phyloP scores from a whole-genome alignment of 768 basidiomycete species.

The Leucosporidium yakuticum region DNA sequence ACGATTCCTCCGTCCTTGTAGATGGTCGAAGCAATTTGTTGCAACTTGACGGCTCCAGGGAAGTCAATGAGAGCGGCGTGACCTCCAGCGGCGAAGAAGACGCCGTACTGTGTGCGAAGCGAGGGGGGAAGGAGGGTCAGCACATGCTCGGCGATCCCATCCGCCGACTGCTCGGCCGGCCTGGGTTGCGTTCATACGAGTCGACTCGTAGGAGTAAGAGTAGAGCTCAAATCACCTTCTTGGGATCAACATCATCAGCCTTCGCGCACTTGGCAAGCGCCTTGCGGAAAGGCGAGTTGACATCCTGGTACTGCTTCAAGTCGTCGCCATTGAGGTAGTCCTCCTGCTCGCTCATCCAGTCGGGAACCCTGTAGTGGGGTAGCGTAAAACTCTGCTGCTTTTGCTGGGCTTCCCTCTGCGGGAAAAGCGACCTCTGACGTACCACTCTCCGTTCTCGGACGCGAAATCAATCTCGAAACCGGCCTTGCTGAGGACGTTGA shows the following conservation, averaged over 20 bases:
- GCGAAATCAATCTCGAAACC: conserved; percentile 4
- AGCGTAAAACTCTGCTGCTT: not conserved
- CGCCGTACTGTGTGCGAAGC: not conserved
- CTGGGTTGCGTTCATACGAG: not conserved
- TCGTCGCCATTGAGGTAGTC: not conserved
- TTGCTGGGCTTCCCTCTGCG: not conserved
- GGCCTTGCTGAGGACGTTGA: not conserved
- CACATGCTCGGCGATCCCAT: no score
- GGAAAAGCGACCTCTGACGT: not conserved
- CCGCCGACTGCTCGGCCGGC: no score
- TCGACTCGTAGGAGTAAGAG: not conserved
- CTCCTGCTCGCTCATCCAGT: not conserved
- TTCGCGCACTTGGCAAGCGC: not conserved
- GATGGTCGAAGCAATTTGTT: not conserved
- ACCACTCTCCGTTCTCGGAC: not conserved
- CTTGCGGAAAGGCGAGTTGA: not conserved
- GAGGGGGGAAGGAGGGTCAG: not conserved
- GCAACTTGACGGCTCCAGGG: not conserved
- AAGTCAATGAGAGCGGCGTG: not conserved
- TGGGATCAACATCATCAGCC: not conserved
- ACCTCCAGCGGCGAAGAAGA: conserved; percentile 1
- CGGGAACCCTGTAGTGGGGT: not conserved
- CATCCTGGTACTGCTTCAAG: not conserved
- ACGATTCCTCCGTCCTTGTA: conserved; percentile 1
- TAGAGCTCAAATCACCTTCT: no score